Evolutionary conservation across 2,329 filamentous ascomycete genomes (phyloP).

Genomic region (Pyricularia grisea): DNA sequence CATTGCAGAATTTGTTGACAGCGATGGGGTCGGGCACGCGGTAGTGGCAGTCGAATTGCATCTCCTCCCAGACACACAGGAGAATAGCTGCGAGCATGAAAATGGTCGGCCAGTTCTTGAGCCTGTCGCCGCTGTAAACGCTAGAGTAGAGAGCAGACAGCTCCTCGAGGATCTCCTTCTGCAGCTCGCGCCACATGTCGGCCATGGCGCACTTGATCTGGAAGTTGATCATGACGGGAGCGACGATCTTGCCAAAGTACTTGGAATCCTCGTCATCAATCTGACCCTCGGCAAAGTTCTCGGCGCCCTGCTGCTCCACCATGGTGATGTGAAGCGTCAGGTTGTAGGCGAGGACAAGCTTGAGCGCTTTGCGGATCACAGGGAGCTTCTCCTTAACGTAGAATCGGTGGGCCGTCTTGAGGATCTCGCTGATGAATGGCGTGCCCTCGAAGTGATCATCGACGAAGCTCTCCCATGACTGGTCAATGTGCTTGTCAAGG

Average conservation of each 20-base stretch:
- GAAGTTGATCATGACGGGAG: constrained; percentile 99
- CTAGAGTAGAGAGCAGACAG: constrained; percentile 90
- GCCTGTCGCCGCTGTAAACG: constrained; percentile 91
- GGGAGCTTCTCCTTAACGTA: constrained; percentile 81
- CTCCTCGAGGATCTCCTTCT: constrained; percentile 93
- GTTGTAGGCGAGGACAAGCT: constrained; percentile 92
- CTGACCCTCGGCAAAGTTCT: constrained; percentile 68
- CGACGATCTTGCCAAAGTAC: constrained; percentile 82
- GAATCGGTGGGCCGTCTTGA: constrained; percentile 92
- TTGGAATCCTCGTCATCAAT: constrained; percentile 81
- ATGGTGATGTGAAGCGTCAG: constrained; percentile 90
- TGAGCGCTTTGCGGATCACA: constrained; percentile 89
- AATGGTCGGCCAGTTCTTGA: constrained; percentile 98
- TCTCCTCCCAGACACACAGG: constrained; percentile 93
- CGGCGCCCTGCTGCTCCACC: constrained; percentile 79
- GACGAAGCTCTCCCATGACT: constrained; percentile 85
- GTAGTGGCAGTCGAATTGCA: constrained; percentile 98
- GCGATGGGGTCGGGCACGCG: constrained; percentile 74
- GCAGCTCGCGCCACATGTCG: constrained; percentile 95
- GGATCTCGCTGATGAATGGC: constrained; percentile 87
- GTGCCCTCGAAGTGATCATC: constrained; percentile 96
- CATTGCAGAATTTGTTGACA: constrained; percentile 88
- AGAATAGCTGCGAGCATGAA: constrained; percentile 95
- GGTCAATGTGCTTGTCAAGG: constrained; percentile 88
- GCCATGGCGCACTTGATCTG: constrained; percentile 96